A percentile compares a stretch with the other conserved stretches of the same genome.
phyloP scores from a whole-genome alignment of 257 asterid species.

The Osmanthus fragrans region DNA sequence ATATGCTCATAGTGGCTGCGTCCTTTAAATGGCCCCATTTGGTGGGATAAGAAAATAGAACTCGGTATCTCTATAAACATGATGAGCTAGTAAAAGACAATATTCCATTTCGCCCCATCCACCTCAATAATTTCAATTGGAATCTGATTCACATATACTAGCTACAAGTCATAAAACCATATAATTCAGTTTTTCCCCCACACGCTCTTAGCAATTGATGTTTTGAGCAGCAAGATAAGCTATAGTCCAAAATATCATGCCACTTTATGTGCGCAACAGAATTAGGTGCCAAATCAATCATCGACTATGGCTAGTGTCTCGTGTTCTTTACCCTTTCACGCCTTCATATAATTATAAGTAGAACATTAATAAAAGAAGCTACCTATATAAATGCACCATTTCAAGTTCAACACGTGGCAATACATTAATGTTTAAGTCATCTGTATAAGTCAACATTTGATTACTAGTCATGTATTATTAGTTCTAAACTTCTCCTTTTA shows the following conservation, averaged over 20 bases:
- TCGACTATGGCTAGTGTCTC: not conserved
- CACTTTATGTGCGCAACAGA: not conserved
- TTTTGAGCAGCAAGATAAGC: conserved; percentile 3
- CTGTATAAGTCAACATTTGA: not conserved
- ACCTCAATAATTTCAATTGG: not conserved
- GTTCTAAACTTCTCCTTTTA: not conserved
- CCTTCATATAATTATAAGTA: not conserved
- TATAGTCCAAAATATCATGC: not conserved
- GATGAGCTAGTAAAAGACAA: not conserved
- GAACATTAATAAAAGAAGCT: not conserved
- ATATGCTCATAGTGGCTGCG: not conserved
- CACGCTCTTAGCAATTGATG: not conserved
- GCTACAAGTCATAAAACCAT: not conserved
- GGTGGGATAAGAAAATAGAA: not conserved
- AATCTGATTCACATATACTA: not conserved
- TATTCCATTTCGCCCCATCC: not conserved
- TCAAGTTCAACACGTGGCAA: not conserved
- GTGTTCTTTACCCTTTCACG: not conserved
- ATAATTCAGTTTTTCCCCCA: not conserved
- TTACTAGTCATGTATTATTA: not conserved
- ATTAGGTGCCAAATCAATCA: not conserved
- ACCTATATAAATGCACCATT: not conserved
- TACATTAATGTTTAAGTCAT: not conserved
- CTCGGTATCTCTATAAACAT: not conserved
- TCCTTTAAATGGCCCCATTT: not conserved